A percentile compares a stretch with the other conserved stretches of the same genome.
Conservation (phyloP, 306 rosid genomes). For the Sindora glabra region DNA sequence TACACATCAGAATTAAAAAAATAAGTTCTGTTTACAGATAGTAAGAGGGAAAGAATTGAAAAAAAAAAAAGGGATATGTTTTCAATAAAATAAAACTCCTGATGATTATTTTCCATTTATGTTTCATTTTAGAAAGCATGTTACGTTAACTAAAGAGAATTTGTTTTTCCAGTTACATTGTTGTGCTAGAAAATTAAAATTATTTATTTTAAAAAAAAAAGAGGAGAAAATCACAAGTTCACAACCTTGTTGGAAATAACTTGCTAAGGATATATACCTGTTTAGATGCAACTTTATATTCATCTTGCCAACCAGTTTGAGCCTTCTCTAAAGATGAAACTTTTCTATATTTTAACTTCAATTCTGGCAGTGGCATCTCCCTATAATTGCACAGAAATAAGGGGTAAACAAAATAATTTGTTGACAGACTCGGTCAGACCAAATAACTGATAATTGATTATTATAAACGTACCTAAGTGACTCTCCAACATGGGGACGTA, state of each 20-base stretch:
- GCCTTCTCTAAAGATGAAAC: constrained; percentile 79
- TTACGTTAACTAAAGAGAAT: too few species aligned
- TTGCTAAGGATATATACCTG: constrained; percentile 50
- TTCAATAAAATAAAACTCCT: too few species aligned
- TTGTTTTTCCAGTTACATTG: neutral
- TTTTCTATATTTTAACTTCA: constrained; percentile 78
- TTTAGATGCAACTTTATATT: constrained; percentile 83
- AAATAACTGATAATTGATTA: constrained; percentile 5
- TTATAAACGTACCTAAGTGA: constrained; percentile 55
- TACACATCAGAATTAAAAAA: too few species aligned
- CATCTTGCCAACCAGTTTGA: constrained; percentile 84
- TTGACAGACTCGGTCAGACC: constrained; percentile 1
- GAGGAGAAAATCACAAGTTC: neutral
- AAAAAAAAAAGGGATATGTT: too few species aligned
- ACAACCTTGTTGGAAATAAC: neutral
- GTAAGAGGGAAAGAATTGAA: too few species aligned
- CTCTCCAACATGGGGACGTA: constrained; percentile 98
- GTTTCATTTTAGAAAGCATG: too few species aligned
- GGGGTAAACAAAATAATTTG: constrained; percentile 3
- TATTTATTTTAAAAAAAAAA: too few species aligned
- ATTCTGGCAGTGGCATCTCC: constrained; percentile 90
- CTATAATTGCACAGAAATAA: constrained; percentile 25
- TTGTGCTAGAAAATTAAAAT: constrained; percentile 2
- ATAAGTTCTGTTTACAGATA: too few species aligned
- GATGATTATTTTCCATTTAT: too few species aligned